phyloP scores from a whole-genome alignment of 805 yeast genomes.

The Torulaspora gathmanii region DNA sequence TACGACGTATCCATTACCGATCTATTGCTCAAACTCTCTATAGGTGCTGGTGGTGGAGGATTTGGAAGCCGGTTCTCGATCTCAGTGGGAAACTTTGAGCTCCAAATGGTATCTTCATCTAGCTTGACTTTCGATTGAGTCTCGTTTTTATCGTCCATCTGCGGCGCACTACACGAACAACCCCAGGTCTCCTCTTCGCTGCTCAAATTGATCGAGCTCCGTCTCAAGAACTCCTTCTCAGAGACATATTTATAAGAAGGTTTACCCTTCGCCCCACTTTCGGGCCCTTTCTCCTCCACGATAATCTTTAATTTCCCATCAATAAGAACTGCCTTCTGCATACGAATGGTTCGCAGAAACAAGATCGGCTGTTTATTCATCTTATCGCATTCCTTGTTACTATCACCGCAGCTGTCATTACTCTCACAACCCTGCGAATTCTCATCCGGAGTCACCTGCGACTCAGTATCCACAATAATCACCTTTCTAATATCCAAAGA shows the following conservation, averaged over 20 bases:
- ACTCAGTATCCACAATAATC: slow-evolving; percentile 31
- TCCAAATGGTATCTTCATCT: neutral
- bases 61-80: neutral
- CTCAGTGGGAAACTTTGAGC: neutral
- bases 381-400: slow-evolving; percentile 14
- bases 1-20: neutral
- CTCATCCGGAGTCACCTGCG: slow-evolving; percentile 21
- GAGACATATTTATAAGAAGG: slow-evolving; percentile 20
- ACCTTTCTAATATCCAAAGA: slow-evolving; percentile 41
- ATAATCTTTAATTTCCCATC: slow-evolving; percentile 31
- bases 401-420: slow-evolving; percentile 7
- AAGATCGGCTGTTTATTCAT: slow-evolving; percentile 33
- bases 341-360: slow-evolving; percentile 26
- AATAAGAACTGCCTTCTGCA: slow-evolving; percentile 28
- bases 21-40: neutral
- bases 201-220: slow-evolving; percentile 10
- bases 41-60: no score
- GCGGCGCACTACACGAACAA: slow-evolving; percentile 3
- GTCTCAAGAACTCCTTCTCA: slow-evolving; percentile 28
- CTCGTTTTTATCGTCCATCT: neutral
- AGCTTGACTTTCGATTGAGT: neutral
- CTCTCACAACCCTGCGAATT: slow-evolving; percentile 13
- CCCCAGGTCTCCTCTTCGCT: neutral
- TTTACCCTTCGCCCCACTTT: slow-evolving; percentile 3
- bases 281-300: slow-evolving; percentile 16